These are phyloP conservation scores for Orbilia quercus DNA, from an alignment of 2,329 filamentous ascomycete genomes.

Conservation along the genomic window DNA sequence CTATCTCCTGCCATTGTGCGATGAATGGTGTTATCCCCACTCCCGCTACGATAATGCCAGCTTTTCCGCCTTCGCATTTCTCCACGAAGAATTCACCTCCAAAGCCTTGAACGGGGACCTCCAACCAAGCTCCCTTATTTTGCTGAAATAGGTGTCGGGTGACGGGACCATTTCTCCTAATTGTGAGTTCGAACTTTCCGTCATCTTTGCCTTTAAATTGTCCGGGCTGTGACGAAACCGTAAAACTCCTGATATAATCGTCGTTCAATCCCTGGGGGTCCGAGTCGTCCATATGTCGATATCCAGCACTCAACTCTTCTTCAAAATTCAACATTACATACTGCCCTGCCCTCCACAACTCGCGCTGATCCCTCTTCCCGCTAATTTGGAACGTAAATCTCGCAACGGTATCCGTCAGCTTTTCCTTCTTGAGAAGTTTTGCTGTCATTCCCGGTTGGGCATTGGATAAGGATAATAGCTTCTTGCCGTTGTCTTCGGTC, in stretches of 20 bases:
- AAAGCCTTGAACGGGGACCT: constrained; percentile 77
- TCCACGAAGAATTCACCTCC: constrained; percentile 72
- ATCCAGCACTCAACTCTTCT: constrained; percentile 76
- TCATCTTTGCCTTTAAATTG: constrained; percentile 61
- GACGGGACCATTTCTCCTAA: constrained; percentile 74
- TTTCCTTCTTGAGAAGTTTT: constrained; percentile 70
- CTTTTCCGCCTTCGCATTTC: constrained; percentile 62
- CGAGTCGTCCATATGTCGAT: constrained; percentile 83
- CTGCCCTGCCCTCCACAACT: constrained; percentile 75
- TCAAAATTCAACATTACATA: constrained; percentile 81
- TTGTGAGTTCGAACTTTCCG: constrained; percentile 76
- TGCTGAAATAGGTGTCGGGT: constrained; percentile 74
- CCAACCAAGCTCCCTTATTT: constrained; percentile 68
- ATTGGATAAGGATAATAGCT: constrained; percentile 33
- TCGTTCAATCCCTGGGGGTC: constrained; percentile 85
- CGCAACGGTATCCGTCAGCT: constrained; percentile 74
- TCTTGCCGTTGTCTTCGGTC: constrained; percentile 66
- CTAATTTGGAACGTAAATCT: constrained; percentile 69
- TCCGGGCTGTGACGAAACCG: constrained; percentile 73
- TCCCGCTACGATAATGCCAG: constrained; percentile 78
- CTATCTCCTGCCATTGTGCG: constrained; percentile 72
- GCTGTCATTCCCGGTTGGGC: constrained; percentile 64
- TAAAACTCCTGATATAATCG: constrained; percentile 85
- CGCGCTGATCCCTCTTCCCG: constrained; percentile 60
- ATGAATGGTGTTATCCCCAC: constrained; percentile 86